Evolutionary conservation across 495 filamentous ascomycete genomes (phyloP), one percentile per base, ranked within the genome.

Genomic region (Echria macrotheca): DNA sequence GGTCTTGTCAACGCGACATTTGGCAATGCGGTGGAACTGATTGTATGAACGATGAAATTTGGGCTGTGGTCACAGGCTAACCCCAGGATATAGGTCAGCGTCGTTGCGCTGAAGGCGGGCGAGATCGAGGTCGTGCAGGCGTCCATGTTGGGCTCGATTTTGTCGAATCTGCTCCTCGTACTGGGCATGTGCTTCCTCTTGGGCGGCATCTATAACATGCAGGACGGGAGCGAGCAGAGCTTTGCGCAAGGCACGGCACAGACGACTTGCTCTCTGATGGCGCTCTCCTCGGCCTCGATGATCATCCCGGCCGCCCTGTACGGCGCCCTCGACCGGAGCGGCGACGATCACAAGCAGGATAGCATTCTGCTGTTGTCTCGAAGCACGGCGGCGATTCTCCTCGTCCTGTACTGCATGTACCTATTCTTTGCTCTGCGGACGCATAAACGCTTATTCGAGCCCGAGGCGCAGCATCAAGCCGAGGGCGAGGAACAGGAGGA

Each of bases 11-110:
- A 98, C 73, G 93, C 93, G 21, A 94, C 88, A 5, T 96, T 95
- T 70, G 93, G 93, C 32, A 98, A 98, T 75, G 93, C 93, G 0
- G 91, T 96, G n/a, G 93, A 98, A 60, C 69, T 97, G 58, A 98
- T 98, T 72, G 93, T 95, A 73, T 60, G 86, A 62, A 5, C 19
- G 28, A 45, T 36, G 45, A 24, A 59, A 50, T 54, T 54, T 49
- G 53, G 25, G 44, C 32, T 8, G 44, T 55, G 29, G 23, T 44
- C n/a, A 39, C 10, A 25, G 52, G 18, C 49, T 55, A 51, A 64
- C 55, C 35, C 32, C 42, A 19, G 23, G 51, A 4, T 45, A 47
- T 61, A 95, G 89, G 89, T 97, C 65, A 95, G 89, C 69, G 87
- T 98, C 51, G 84, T 98, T 46, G 93, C 93, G 5, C 74, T 98